phyloP scores from a whole-genome alignment of 108 stramenopile genomes.

The Bacterosira constricta region DNA sequence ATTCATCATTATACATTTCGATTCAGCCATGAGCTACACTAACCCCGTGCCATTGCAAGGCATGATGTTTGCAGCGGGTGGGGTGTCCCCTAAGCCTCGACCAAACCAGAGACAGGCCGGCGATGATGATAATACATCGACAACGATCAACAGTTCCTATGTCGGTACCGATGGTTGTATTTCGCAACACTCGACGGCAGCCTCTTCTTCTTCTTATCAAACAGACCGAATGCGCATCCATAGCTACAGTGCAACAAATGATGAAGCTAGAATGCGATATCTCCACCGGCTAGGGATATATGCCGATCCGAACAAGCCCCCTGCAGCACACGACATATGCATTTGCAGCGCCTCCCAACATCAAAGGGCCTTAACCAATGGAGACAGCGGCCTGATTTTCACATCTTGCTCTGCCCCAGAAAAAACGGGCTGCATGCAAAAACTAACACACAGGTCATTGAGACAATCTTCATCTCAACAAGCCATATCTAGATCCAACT shows the following conservation, averaged over 20 bases:
- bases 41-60: background rate
- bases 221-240: background rate
- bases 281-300: constrained; percentile 20
- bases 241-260: background rate
- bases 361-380: background rate
- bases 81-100: background rate
- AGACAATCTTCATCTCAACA: background rate
- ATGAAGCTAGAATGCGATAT: constrained; percentile 6
- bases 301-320: background rate
- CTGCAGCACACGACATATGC: too few species aligned
- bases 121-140: too few species aligned
- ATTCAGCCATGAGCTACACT: too few species aligned
- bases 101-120: too few species aligned
- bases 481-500: background rate
- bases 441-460: background rate
- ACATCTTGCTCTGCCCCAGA: background rate
- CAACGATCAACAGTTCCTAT: background rate
- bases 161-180: background rate
- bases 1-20: too few species aligned
- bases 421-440: background rate
- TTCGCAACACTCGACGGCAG: background rate
- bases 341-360: background rate
- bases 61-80: background rate
- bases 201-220: background rate
- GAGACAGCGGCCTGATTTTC: background rate